A percentile compares a stretch with the other conserved stretches of the same genome.
These are phyloP conservation scores for Aspergillus carlsbadensis DNA, from an alignment of 495 filamentous ascomycete genomes.

Conservation along the genomic window DNA sequence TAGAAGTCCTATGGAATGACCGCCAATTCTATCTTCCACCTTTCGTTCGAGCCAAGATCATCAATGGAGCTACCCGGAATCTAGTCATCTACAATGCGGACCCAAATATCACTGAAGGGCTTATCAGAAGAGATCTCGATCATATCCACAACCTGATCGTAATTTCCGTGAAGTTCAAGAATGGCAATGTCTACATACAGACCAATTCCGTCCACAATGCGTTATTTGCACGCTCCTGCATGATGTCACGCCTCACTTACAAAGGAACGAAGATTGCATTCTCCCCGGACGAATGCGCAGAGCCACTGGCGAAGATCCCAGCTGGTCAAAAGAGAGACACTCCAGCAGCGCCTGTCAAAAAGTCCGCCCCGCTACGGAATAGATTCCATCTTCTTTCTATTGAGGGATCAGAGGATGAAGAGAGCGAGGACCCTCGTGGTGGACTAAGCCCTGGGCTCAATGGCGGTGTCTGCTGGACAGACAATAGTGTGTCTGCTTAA, in stretches of 20 bases:
- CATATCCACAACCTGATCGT: slow-evolving; percentile 80
- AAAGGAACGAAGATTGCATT: slow-evolving; percentile 72
- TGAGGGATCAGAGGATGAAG: slow-evolving; percentile 45
- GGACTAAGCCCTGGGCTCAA: slow-evolving; percentile 10
- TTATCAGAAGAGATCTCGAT: slow-evolving; percentile 71
- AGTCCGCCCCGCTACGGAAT: slow-evolving; percentile 43
- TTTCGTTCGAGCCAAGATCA: slow-evolving; percentile 66
- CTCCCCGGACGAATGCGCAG: slow-evolving; percentile 72
- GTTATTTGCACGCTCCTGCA: slow-evolving; percentile 71
- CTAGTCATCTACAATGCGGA: slow-evolving; percentile 62
- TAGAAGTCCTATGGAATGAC: slow-evolving; percentile 70
- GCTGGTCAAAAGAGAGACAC: slow-evolving; percentile 32
- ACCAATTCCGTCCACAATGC: slow-evolving; percentile 79
- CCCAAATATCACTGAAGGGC: slow-evolving; percentile 58
- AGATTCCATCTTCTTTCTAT: slow-evolving; percentile 66
- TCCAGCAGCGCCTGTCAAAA: slow-evolving; percentile 32
- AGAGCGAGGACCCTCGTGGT: slow-evolving; percentile 18
- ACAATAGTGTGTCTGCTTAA: slow-evolving; percentile 19
- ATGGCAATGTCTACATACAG: slow-evolving; percentile 61
- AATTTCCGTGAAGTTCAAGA: slow-evolving; percentile 59
- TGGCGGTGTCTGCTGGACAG: slow-evolving; percentile 16
- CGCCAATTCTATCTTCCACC: slow-evolving; percentile 68
- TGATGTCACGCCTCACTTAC: slow-evolving; percentile 75
- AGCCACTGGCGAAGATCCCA: slow-evolving; percentile 47
- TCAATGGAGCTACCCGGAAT: slow-evolving; percentile 74